phyloP scores from a whole-genome alignment of 1,284 basidiomycete genomes.

The Microbotryomycetes sp. region DNA sequence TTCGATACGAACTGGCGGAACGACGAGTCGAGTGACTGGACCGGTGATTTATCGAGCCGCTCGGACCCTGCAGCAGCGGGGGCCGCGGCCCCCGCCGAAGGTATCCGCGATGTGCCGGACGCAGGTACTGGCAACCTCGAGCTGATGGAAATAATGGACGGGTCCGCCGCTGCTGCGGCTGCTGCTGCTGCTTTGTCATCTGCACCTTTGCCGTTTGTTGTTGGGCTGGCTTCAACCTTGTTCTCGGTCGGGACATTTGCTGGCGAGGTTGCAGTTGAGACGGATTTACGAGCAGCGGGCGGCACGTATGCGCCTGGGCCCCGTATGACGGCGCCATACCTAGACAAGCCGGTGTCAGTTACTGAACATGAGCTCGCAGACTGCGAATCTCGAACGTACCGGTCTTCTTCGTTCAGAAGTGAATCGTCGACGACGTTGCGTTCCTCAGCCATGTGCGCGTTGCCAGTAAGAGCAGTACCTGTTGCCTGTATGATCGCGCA shows the following conservation, averaged over 20 bases:
- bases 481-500: conserved; percentile 52
- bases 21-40: conserved; percentile 9
- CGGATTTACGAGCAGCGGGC: conserved; percentile 61
- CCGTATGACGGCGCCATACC: conserved; percentile 87
- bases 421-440: conserved; percentile 62
- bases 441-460: conserved; percentile 87
- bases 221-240: conserved; percentile 6
- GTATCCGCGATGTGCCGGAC: conserved; percentile 35
- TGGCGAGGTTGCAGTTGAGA: conserved; percentile 7
- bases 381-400: conserved; percentile 49
- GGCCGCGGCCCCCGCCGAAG: conserved; percentile 35
- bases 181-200: conserved; percentile 12
- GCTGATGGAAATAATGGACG: conserved; percentile 39
- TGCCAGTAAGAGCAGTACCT: conserved; percentile 42
- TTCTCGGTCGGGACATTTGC: conserved; percentile 6
- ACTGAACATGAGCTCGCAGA: conserved; percentile 1
- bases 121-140: not conserved
- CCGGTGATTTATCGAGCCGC: not conserved
- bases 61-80: conserved; percentile 3
- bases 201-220: not conserved
- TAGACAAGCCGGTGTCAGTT: conserved; percentile 37
- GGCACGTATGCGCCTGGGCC: conserved; percentile 85
- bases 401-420: conserved; percentile 86
- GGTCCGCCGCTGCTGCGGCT: conserved; percentile 3
- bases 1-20: conserved; percentile 79